phyloP scores from a whole-genome alignment of 345 rosid species.

The Ceriops tagal region DNA sequence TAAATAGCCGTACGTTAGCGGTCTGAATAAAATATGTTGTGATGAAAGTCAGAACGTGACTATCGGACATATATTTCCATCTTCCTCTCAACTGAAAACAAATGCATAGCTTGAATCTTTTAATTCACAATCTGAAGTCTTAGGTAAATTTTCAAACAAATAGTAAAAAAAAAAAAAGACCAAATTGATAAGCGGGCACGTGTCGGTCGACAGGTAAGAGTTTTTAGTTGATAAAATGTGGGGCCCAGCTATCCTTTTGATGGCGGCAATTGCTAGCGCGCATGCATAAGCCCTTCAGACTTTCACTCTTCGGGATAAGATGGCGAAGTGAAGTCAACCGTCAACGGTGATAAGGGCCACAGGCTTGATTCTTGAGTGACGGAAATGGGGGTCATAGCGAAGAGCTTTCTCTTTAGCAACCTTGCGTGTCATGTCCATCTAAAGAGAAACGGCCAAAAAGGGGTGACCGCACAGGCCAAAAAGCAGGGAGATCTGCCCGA shows the following conservation, averaged over 20 bases:
- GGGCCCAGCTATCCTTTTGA: no score
- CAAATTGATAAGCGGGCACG: neutral
- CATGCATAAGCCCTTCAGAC: neutral
- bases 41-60: no score
- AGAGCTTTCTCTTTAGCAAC: slow-evolving; percentile 20
- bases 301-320: neutral
- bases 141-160: neutral
- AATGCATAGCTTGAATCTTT: neutral
- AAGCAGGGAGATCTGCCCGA: slow-evolving; percentile 30
- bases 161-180: neutral
- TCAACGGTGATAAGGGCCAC: neutral
- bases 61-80: no score
- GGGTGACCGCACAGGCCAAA: slow-evolving; percentile 25
- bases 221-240: no score
- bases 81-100: neutral
- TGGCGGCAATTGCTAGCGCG: no score
- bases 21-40: no score
- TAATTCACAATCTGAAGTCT: neutral
- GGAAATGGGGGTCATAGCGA: slow-evolving; percentile 33
- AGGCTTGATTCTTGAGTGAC: neutral
- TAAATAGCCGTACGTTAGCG: no score
- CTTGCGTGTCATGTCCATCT: slow-evolving; percentile 5
- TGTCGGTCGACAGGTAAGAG: no score
- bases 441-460: slow-evolving; percentile 16
- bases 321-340: neutral